A percentile compares a stretch with the other conserved stretches of the same genome.
phyloP scores from a whole-genome alignment of 768 basidiomycete genomes.

The Candolleomyces aberdarensis region DNA sequence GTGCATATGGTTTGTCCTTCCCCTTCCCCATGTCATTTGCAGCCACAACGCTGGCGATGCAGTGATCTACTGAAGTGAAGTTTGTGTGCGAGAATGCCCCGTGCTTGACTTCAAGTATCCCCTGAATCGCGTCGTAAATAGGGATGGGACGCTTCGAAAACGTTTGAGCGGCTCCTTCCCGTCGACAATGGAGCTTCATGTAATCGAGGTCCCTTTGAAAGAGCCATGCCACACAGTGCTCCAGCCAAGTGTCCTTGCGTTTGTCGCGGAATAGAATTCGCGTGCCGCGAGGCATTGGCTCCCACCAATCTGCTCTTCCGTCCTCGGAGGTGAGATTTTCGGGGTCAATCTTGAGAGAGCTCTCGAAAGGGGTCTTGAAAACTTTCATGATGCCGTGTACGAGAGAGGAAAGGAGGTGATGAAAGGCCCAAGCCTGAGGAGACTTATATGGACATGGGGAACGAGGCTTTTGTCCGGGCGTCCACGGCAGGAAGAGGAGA shows the following conservation, averaged over 20 bases:
- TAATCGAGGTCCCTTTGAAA: neutral
- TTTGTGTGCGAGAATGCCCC: neutral
- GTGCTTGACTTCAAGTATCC: neutral
- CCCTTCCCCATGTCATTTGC: neutral
- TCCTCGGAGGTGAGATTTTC: neutral
- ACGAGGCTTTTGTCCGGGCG: neutral
- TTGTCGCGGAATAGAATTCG: neutral
- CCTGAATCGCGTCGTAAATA: neutral
- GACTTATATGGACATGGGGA: constrained; percentile 10
- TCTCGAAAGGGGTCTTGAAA: neutral
- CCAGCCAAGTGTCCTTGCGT: neutral
- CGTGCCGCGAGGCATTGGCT: neutral
- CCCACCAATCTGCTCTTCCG: neutral
- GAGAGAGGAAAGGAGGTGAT: constrained; percentile 2
- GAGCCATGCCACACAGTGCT: neutral
- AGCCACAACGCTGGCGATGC: too few relatives aligned
- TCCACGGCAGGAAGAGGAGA: neutral
- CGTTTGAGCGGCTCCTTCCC: too few relatives aligned
- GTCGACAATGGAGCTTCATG: neutral
- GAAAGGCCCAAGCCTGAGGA: constrained; percentile 8
- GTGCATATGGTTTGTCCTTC: neutral
- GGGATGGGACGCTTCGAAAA: neutral
- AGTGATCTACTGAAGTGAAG: neutral
- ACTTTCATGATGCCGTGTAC: neutral
- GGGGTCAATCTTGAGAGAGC: neutral